A percentile compares a stretch with the other conserved stretches of the same genome.
phyloP scores from a whole-genome alignment of 192 early-diverging fungal species.

The Chytriomyces sp. region DNA sequence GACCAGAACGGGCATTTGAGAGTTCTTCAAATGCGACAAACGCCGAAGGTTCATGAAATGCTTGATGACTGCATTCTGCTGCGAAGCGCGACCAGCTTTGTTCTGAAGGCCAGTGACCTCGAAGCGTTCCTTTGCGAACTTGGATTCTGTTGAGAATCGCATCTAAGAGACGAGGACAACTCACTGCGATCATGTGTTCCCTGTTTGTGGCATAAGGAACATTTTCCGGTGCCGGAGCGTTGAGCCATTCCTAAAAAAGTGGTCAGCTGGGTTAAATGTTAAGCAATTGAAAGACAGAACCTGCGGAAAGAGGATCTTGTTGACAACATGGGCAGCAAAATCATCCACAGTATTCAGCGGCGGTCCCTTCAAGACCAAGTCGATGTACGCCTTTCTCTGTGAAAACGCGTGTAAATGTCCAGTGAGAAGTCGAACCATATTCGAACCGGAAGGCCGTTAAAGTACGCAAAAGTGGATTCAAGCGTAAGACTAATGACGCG shows the following conservation, averaged over 20 bases:
- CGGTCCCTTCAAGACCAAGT: conserved; percentile 16
- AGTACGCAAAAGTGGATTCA: conserved; percentile 49
- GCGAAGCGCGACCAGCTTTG: conserved; percentile 32
- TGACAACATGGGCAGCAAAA: conserved; percentile 33
- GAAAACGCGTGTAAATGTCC: neutral
- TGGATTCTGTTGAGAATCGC: neutral
- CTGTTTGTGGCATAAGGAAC: conserved; percentile 29
- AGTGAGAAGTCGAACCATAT: neutral
- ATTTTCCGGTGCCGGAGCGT: conserved; percentile 27
- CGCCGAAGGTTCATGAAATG: conserved; percentile 38
- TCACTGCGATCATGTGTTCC: conserved; percentile 38
- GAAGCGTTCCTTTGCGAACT: conserved; percentile 28
- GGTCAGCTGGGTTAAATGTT: neutral
- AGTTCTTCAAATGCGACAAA: conserved; percentile 31
- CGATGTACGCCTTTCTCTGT: conserved; percentile 17
- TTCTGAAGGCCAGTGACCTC: conserved; percentile 30
- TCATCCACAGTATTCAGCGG: conserved; percentile 25
- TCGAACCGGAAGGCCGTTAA: conserved; percentile 36
- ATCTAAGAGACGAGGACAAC: neutral
- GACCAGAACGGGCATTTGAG: conserved; percentile 40
- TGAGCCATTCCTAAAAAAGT: conserved; percentile 38
- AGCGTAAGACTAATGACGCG: conserved; percentile 60
- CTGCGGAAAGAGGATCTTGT: conserved; percentile 29
- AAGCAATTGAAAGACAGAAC: neutral
- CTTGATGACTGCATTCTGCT: conserved; percentile 34